Base-by-base conservation (phyloP, 345 rosid genomes). In the Moringa oleifera region DNA sequence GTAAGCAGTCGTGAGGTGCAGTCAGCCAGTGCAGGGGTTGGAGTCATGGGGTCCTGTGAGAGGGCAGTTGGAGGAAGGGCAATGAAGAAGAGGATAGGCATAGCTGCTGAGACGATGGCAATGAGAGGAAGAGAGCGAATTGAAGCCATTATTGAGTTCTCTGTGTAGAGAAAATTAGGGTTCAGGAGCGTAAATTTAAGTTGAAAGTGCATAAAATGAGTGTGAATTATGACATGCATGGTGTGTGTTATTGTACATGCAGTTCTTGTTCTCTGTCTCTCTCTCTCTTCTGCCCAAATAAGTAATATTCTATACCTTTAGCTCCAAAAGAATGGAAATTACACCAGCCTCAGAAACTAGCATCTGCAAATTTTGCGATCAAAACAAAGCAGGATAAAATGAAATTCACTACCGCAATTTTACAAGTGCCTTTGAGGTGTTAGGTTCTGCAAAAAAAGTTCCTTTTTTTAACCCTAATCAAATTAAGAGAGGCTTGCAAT, bases 1-100 rank as follows among this genome's bases (percentile, higher is more conserved):
- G 84, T 77, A 23, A 87, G 76, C 50, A 89, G 80, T 55, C 63
- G 72, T 0, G 93, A 73, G 21, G 77, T 64, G 75, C 98, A 92
- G 22, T 70, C 68, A 10, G 77, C 57, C 15, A 77, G 20, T 13
- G 75, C 46, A 21, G 85, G 73, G 36, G 58, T 53, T 15, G 79
- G 65, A 46, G 79, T 52, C 67, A 50, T 24, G 4, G 81, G 72
- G 25, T 52, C 79, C 63, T 80, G 91, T 25, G 86, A 72, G 22
- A 71, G 57, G 58, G 70, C 56, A 18, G 61, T 22, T 31, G 72
- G 67, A 33, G 68, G 73, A 55, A 65, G 58, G 22, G 58, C 28
- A 59, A 79, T 20, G 0, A 81, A 22, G 52, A 86, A 67, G 25
- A 76, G 54, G 52, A 75, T 23, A 16, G 65, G 47, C 23, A 74